Evolutionary conservation across 169 alveolate genomes (phyloP), one percentile per base, ranked within the genome.

Genomic region (Plasmodium ovale): DNA sequence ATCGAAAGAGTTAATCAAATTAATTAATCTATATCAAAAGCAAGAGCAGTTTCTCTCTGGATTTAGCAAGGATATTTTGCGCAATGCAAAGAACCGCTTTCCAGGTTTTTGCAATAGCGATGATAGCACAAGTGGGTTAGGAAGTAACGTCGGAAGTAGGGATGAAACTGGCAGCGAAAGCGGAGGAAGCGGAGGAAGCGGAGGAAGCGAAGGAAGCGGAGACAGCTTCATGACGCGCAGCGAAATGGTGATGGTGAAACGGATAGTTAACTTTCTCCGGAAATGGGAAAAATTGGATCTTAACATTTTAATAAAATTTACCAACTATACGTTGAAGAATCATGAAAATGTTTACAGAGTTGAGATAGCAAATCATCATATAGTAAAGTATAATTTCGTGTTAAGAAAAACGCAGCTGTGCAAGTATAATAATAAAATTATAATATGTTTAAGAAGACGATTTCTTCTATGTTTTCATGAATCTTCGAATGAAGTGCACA

Each of bases 201-300:
- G 5, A 39, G 9, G 5, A 9, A 39, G 5, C n/a, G 51, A 9
- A 6, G 51, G 9, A 5, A 39, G 21, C 3, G 21, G 60, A 3
- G n/a, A 14, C 60, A 5, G 21, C 21, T 3, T 62, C 14, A n/a
- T 64, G 37, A 14, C 59, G 14, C 21, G 14, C 10, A 9, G 29
- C 7, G 70, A 60, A 33, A 35, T 79, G 35, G 27, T 9, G n/a
- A 64, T 49, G 2, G n/a, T 79, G 25, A 60, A 47, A 53, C 44
- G 64, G 27, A 16, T 79, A 44, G 49, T 79, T 23, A 79, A 19
- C 44, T 49, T 69, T 6, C 25, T 79, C 25, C 31, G 16, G 6
- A 79, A 64, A 60, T 79, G 89, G 89, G 42, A 79, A 29, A 51
- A 51, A 31, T 23, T 62, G 3, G 89, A 79, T 53, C 21, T 51